Evolutionary conservation across 164 flowering plant genomes (phyloP).

Genomic region (Nelumbo lutea): DNA sequence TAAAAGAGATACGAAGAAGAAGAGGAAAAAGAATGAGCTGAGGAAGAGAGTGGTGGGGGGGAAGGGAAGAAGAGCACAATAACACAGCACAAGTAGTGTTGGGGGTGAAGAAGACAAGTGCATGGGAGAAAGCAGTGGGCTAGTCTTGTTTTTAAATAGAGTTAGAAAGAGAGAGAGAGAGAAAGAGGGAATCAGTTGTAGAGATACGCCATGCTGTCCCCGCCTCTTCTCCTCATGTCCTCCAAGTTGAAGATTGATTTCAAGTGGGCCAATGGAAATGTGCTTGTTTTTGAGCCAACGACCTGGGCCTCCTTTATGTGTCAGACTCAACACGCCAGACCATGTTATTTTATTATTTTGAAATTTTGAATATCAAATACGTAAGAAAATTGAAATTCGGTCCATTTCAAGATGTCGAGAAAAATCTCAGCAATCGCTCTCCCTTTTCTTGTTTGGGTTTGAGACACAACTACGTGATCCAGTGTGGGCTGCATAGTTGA

Average conservation of each 20-base stretch:
- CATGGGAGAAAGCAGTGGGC: constrained; percentile 23
- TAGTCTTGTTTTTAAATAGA: constrained; percentile 15
- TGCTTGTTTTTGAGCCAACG: constrained; percentile 23
- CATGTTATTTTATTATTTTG: constrained; percentile 31
- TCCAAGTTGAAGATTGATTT: constrained; percentile 20
- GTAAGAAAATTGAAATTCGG: too few species aligned
- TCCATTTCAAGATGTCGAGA: too few species aligned
- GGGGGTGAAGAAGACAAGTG: constrained; percentile 27
- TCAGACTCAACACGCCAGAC: constrained; percentile 38
- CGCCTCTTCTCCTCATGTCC: constrained; percentile 15
- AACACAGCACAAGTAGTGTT: constrained; percentile 14
- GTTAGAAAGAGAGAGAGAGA: constrained; percentile 5
- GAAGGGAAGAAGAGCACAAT: constrained; percentile 1
- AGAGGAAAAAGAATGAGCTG: not conserved
- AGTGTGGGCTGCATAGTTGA: not conserved
- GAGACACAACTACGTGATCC: not conserved
- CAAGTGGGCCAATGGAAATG: constrained; percentile 29
- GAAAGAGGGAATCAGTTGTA: constrained; percentile 8
- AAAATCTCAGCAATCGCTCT: not conserved
- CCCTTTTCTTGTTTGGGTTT: not conserved
- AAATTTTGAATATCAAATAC: too few species aligned
- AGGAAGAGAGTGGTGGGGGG: constrained; percentile 1
- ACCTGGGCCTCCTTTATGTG: constrained; percentile 28
- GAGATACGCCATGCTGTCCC: constrained; percentile 41
- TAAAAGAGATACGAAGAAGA: not conserved